Evolutionary conservation across 371 early-diverging fungal genomes (phyloP).

Genomic region (Mucor plumbeus): DNA sequence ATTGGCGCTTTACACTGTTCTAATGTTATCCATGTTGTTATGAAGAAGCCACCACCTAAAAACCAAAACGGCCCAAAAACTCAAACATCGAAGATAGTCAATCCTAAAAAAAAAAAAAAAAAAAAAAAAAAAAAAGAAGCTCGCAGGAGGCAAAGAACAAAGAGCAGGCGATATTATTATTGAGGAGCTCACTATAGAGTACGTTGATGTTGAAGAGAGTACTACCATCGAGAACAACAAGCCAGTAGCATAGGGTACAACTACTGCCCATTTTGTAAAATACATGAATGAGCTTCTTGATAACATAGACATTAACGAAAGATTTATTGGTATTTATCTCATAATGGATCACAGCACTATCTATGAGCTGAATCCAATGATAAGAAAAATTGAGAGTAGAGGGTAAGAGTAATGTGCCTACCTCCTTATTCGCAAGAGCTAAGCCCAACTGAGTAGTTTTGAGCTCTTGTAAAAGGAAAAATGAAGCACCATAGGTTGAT

Average conservation of each 20-base stretch:
- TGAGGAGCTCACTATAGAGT: conserved; percentile 21
- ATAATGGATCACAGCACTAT: conserved; percentile 14
- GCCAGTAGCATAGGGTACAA: conserved; percentile 14
- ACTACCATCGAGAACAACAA: conserved; percentile 7
- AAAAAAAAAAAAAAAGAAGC: neutral
- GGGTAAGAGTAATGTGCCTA: conserved; percentile 10
- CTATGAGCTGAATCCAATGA: conserved; percentile 3
- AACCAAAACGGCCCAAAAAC: conserved; percentile 10
- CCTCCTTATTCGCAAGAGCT: conserved; percentile 18
- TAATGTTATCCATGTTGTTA: conserved; percentile 13
- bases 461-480: conserved; percentile 18
- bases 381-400: neutral
- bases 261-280: conserved; percentile 22
- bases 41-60: conserved; percentile 15
- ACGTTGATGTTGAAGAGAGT: conserved; percentile 10
- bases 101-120: conserved; percentile 5
- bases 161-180: too few species aligned
- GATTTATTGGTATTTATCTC: conserved; percentile 8
- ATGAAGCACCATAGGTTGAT: conserved; percentile 18
- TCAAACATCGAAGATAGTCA: conserved; percentile 10
- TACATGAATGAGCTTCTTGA: conserved; percentile 23
- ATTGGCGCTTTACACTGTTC: conserved; percentile 15
- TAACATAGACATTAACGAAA: conserved; percentile 15
- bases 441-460: conserved; percentile 19
- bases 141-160: conserved; percentile 11